Conservation (phyloP, 23 red algal genomes). For the Pyropia haitanensis region DNA sequence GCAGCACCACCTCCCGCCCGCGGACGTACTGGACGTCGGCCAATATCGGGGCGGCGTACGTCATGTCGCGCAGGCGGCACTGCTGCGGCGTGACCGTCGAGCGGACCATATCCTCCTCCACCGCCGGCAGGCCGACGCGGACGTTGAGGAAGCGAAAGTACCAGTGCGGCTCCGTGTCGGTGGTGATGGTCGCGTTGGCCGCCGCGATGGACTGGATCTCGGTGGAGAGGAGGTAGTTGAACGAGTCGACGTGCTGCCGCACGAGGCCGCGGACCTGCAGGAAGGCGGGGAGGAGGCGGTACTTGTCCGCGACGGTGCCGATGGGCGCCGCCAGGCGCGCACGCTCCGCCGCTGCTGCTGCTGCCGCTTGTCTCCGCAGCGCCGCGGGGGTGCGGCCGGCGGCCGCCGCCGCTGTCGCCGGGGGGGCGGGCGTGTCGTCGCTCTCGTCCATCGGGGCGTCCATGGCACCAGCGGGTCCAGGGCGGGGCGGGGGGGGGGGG, state of each 20-base stretch:
- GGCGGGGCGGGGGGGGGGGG: too few relatives aligned
- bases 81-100: conserved; percentile 72
- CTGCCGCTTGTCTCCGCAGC: too few relatives aligned
- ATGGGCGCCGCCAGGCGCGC: conserved; percentile 21
- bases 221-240: conserved; percentile 76
- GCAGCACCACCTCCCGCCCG: conserved; percentile 41
- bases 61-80: conserved; percentile 83
- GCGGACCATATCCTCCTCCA: conserved; percentile 69
- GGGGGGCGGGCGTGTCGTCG: too few relatives aligned
- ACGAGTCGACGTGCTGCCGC: conserved; percentile 88
- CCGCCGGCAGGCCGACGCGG: conserved; percentile 49
- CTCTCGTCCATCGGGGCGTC: too few relatives aligned
- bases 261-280: conserved; percentile 58
- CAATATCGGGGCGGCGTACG: conserved; percentile 85
- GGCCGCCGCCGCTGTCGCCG: too few relatives aligned
- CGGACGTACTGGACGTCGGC: conserved; percentile 74
- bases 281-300: conserved; percentile 43
- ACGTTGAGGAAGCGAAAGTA: conserved; percentile 72
- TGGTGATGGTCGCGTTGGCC: conserved; percentile 65
- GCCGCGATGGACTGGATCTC: conserved; percentile 78
- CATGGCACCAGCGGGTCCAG: too few relatives aligned
- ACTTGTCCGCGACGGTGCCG: conserved; percentile 42
- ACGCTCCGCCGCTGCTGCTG: too few relatives aligned
- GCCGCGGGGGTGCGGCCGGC: too few relatives aligned
- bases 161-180: conserved; percentile 61